phyloP scores from a whole-genome alignment of 352 stramenopile species.

The Pythium scleroteichum region DNA sequence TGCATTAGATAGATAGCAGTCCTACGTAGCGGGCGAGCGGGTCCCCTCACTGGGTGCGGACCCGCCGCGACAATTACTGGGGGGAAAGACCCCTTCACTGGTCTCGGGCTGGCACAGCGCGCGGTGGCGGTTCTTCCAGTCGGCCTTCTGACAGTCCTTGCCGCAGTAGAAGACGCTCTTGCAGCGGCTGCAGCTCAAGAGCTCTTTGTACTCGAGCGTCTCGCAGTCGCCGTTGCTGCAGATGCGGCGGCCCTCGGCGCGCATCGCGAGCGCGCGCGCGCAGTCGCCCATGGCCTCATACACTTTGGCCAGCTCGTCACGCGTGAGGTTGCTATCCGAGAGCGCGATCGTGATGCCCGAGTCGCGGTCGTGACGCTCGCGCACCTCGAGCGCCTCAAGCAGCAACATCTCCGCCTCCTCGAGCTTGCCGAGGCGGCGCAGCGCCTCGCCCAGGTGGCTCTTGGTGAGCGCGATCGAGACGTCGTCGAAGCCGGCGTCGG shows the following conservation, averaged over 20 bases:
- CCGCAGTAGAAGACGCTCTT: slow-evolving; percentile 73
- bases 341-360: slow-evolving; percentile 39
- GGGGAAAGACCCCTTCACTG: too few species aligned
- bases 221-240: slow-evolving; percentile 55
- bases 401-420: slow-evolving; percentile 57
- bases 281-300: slow-evolving; percentile 66
- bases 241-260: slow-evolving; percentile 46
- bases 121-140: slow-evolving; percentile 71
- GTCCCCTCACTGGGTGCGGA: too few species aligned
- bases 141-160: slow-evolving; percentile 57
- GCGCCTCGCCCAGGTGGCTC: slow-evolving; percentile 48
- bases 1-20: background rate
- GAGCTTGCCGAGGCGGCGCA: slow-evolving; percentile 47
- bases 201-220: slow-evolving; percentile 48
- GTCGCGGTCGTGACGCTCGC: slow-evolving; percentile 39
- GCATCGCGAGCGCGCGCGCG: slow-evolving; percentile 39
- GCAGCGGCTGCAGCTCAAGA: slow-evolving; percentile 58
- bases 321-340: slow-evolving; percentile 64
- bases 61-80: too few species aligned
- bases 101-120: slow-evolving; percentile 39
- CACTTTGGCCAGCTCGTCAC: slow-evolving; percentile 71
- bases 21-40: background rate
- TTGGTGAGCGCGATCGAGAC: slow-evolving; percentile 61
- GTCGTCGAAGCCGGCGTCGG: slow-evolving; percentile 56
- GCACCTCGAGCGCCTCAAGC: slow-evolving; percentile 40